A percentile compares a stretch with the other conserved stretches of the same genome.
Conservation (phyloP, 148 eudicot genomes). For the Cornus kousa region DNA sequence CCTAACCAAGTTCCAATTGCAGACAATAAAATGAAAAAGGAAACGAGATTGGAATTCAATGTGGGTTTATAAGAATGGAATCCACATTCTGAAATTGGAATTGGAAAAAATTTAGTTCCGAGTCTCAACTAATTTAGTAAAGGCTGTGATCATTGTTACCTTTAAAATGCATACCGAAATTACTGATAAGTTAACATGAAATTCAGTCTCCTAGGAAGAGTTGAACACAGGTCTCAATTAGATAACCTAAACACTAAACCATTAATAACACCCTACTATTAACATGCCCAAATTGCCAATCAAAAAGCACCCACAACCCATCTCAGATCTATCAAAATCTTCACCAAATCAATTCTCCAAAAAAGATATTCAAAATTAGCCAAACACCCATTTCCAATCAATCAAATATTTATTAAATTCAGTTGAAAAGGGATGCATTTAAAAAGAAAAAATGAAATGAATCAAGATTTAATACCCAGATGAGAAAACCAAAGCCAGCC, state of each 20-base stretch:
- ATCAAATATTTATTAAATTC: background rate
- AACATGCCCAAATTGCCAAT: background rate
- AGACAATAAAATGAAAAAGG: background rate
- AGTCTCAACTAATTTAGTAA: too few relatives aligned
- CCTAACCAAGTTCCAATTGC: background rate
- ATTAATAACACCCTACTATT: background rate
- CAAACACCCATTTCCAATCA: background rate
- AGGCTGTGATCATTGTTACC: background rate
- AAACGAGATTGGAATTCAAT: background rate
- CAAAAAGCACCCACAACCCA: slow-evolving; percentile 2
- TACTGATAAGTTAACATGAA: background rate
- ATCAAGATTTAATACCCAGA: too few relatives aligned
- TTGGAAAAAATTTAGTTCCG: too few relatives aligned
- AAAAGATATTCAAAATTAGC: background rate
- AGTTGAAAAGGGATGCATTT: background rate
- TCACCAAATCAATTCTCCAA: background rate
- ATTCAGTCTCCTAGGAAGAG: background rate
- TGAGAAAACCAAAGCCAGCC: background rate
- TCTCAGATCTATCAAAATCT: slow-evolving; percentile 9
- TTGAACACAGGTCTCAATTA: background rate
- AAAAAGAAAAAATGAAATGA: too few relatives aligned
- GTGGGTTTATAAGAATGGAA: background rate
- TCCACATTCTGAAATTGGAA: too few relatives aligned
- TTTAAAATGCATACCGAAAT: background rate
- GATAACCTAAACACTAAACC: background rate